Evolutionary conservation across 2,329 filamentous ascomycete species (phyloP).

Genomic region (Aspergillus sp.): DNA sequence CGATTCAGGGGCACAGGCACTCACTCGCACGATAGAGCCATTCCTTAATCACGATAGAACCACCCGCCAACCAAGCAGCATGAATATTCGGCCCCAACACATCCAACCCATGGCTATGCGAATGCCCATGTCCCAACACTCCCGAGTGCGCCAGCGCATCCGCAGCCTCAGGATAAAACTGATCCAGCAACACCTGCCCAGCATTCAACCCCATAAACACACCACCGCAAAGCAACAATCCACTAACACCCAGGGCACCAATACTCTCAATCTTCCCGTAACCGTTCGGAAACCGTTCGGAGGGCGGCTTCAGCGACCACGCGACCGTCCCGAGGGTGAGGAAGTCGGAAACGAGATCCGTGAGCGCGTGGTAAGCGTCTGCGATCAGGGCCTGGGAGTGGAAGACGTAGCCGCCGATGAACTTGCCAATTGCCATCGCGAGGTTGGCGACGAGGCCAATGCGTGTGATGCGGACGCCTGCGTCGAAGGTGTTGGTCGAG

Average conservation of each 20-base stretch:
- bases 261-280: conserved; percentile 98
- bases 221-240: conserved; percentile 81
- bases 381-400: conserved; percentile 90
- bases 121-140: conserved; percentile 50
- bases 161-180: conserved; percentile 63
- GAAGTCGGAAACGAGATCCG: conserved; percentile 90
- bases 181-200: conserved; percentile 60
- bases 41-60: conserved; percentile 87
- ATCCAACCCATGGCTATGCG: conserved; percentile 46
- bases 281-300: conserved; percentile 74
- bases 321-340: conserved; percentile 91
- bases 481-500: conserved; percentile 79
- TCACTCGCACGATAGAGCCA: conserved; percentile 95
- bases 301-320: conserved; percentile 81
- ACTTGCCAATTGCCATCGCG: conserved; percentile 89
- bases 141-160: conserved; percentile 39
- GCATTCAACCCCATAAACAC: conserved; percentile 86
- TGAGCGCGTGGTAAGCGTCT: conserved; percentile 91
- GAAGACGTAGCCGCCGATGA: conserved; percentile 85
- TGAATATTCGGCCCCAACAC: conserved; percentile 74
- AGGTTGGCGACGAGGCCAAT: conserved; percentile 85
- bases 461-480: conserved; percentile 86
- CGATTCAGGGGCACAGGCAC: conserved; percentile 29
- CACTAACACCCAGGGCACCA: conserved; percentile 85
- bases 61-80: conserved; percentile 87